Conservation (phyloP, 129 eudicot species). For the Arctium minus region DNA sequence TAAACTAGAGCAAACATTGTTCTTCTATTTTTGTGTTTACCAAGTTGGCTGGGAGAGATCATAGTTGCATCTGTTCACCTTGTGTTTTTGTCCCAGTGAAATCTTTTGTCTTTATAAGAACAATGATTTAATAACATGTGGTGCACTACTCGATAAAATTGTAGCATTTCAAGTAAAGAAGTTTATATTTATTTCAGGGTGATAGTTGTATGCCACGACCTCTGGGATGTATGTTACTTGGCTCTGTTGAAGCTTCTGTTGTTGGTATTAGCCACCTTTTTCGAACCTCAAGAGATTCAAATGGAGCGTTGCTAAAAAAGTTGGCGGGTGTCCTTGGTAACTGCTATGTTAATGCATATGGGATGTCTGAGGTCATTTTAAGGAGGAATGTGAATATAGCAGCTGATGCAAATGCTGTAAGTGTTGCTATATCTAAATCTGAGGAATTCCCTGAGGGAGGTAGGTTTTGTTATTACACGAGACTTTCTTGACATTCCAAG, state of each 20-base stretch:
- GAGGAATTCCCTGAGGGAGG: conserved; percentile 43
- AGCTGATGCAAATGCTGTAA: conserved; percentile 79
- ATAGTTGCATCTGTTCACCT: background rate
- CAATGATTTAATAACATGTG: background rate
- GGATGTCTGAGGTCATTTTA: conserved; percentile 57
- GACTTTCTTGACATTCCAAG: background rate
- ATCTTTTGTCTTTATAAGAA: too few species aligned
- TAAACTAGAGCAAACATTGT: background rate
- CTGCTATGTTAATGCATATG: conserved; percentile 42
- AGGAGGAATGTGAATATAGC: conserved; percentile 66
- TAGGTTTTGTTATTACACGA: conserved; percentile 16
- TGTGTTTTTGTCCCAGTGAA: background rate
- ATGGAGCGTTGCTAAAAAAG: conserved; percentile 70
- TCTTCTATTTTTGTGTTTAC: background rate
- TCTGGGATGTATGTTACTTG: conserved; percentile 39
- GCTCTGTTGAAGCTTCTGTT: conserved; percentile 79
- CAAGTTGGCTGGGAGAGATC: background rate
- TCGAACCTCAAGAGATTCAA: conserved; percentile 62
- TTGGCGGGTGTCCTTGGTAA: conserved; percentile 56
- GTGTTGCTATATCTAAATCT: conserved; percentile 61
- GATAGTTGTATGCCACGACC: conserved; percentile 29
- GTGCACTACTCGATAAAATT: background rate
- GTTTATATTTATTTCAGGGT: conserved; percentile 37
- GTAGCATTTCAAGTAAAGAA: background rate
- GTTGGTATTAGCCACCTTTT: conserved; percentile 79